phyloP scores from a whole-genome alignment of 306 rosid genomes.

The Acacia confusa region DNA sequence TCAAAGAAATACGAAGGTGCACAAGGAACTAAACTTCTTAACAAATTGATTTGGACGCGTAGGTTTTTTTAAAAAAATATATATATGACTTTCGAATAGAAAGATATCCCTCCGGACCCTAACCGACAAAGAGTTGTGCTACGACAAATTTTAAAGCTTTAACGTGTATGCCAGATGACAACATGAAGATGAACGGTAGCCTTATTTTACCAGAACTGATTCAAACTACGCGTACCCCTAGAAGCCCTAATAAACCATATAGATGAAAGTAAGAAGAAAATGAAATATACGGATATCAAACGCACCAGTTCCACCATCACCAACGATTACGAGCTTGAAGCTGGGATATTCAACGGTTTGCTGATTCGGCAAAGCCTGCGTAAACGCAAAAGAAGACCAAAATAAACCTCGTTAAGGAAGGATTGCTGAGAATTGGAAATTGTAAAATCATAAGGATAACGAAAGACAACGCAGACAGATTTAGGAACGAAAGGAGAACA shows the following conservation, averaged over 20 bases:
- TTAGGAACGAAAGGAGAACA: too few species aligned
- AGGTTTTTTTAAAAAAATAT: not conserved
- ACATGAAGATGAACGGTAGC: not conserved
- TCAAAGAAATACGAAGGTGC: not conserved
- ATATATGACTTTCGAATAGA: not conserved
- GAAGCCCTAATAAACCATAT: not conserved
- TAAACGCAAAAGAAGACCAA: not conserved
- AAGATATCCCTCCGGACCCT: not conserved
- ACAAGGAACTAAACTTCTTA: not conserved
- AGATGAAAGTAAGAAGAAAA: not conserved
- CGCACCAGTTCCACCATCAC: slow-evolving; percentile 85
- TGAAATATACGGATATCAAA: not conserved
- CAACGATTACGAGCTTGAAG: slow-evolving; percentile 85
- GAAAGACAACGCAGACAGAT: not conserved
- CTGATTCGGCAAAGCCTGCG: slow-evolving; percentile 76
- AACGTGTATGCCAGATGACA: not conserved
- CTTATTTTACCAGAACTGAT: not conserved
- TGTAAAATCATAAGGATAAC: not conserved
- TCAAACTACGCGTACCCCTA: not conserved
- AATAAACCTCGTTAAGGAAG: not conserved
- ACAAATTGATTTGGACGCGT: not conserved
- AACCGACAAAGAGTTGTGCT: not conserved
- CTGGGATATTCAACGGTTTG: slow-evolving; percentile 77
- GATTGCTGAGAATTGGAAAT: not conserved
- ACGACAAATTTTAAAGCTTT: not conserved